Percentiles rank a stretch among this genome's conserved stretches.
Conservation (phyloP, 73 alveolate species). For the Paramecium primaurelia region DNA sequence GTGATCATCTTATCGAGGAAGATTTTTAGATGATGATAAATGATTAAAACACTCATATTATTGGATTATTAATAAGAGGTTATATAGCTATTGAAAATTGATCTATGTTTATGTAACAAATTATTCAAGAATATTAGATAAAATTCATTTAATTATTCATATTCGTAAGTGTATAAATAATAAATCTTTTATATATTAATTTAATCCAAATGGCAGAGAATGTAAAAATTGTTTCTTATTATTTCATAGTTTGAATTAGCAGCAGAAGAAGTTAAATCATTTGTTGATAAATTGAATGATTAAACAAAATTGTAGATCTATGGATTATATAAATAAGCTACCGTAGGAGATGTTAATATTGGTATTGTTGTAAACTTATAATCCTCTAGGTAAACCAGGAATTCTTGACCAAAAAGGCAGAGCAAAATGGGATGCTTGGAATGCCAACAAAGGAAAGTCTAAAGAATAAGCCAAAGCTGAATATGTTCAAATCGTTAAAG, state of each 20-base stretch:
- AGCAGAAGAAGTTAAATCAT: slow-evolving; percentile 64
- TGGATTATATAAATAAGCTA: slow-evolving; percentile 88
- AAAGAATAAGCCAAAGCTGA: slow-evolving; percentile 80
- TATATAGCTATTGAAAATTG: background rate
- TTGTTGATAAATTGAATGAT: slow-evolving; percentile 62
- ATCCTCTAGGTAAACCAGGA: slow-evolving; percentile 73
- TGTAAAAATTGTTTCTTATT: background rate
- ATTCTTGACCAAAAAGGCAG: slow-evolving; percentile 88
- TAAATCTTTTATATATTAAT: background rate
- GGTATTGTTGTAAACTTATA: background rate
- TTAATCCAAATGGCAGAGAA: slow-evolving; percentile 41
- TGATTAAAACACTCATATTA: background rate
- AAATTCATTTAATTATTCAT: background rate
- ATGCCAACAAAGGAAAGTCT: slow-evolving; percentile 74
- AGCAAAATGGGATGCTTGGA: slow-evolving; percentile 97
- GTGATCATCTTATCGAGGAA: background rate
- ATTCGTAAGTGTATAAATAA: background rate
- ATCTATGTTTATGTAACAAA: background rate
- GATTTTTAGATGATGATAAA: background rate
- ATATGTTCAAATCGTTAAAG: slow-evolving; percentile 76
- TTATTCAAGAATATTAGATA: background rate
- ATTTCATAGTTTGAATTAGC: slow-evolving; percentile 65
- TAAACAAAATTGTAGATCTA: slow-evolving; percentile 79
- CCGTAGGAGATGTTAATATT: slow-evolving; percentile 87
- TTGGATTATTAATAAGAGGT: background rate